Evolutionary conservation across 768 basidiomycete genomes (phyloP), one percentile per base, ranked within the genome.

Genomic region (Harrya chromipes): DNA sequence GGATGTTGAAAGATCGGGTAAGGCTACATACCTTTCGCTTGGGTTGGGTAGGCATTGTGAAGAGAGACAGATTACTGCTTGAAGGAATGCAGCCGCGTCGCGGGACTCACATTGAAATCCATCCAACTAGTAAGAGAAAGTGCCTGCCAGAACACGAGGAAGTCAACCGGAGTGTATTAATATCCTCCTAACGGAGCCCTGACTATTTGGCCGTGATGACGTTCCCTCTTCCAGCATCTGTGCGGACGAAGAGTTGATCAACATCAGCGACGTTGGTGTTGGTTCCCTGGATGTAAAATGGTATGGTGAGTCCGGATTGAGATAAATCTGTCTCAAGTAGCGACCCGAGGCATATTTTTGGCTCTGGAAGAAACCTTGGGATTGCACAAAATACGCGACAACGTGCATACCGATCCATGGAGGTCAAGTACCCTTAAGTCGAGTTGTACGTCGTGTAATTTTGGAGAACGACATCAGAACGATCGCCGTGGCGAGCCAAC

Each of bases 211-310:
- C 23, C 23, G 6, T 23, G 55, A 90, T 87, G 40, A 85, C 83
- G 20, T 82, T 77, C 43, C 90, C 90, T 68, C 83, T 83, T 39
- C 89, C 89, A 42, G 83, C 82, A 69, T 92, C 90, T 60, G 87
- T 87, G 53, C 83, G 83, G 46, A 87, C 78, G 56, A 80, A 82
- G 51, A 92, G 74, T 66, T 89, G 79, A 56, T 73, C 76, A 57
- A 85, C 78, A 70, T 87, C 75, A 24, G 80, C 85, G 46, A 90
- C 70, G 62, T 87, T 80, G 31, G 77, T 72, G 55, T 78, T 72
- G 63, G 89, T 81, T 46, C 80, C 82, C 53, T 78, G 75, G 54
- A 90, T 84, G 67, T 80, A 84, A 40, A n/a, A n/a, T n/a, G n/a
- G n/a, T 82, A 83, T 11, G 82, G 64, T 21, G 86, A 87, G 17